These are phyloP conservation scores for Enteropsectra breve DNA, from an alignment of 371 early-diverging fungal genomes.

Conservation along the genomic window DNA sequence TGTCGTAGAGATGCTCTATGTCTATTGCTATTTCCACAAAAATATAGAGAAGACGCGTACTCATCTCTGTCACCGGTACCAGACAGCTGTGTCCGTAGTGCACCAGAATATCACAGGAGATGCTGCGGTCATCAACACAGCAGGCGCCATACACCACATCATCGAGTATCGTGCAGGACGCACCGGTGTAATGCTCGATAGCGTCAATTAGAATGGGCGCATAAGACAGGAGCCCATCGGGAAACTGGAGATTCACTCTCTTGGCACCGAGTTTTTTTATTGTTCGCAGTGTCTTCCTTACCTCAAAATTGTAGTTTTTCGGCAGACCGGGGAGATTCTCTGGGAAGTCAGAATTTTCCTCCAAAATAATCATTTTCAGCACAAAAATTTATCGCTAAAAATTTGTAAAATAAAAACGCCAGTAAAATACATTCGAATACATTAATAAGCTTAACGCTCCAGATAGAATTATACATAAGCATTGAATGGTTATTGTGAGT, in stretches of 20 bases:
- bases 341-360: background rate
- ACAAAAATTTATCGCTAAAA: too few species aligned
- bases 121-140: slow-evolving; percentile 90
- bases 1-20: slow-evolving; percentile 74
- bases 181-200: slow-evolving; percentile 64
- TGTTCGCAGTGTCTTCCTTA: slow-evolving; percentile 86
- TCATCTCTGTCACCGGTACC: slow-evolving; percentile 83
- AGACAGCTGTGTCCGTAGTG: slow-evolving; percentile 98
- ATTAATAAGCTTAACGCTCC: too few species aligned
- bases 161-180: slow-evolving; percentile 82
- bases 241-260: slow-evolving; percentile 88
- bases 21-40: slow-evolving; percentile 98
- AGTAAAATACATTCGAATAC: too few species aligned
- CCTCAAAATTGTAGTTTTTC: slow-evolving; percentile 94
- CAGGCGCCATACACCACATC: slow-evolving; percentile 99
- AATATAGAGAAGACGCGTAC: slow-evolving; percentile 85
- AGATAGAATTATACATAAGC: too few species aligned
- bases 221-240: slow-evolving; percentile 93
- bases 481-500: too few species aligned
- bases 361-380: slow-evolving; percentile 3
- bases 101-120: slow-evolving; percentile 87
- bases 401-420: too few species aligned
- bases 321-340: slow-evolving; percentile 64
- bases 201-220: slow-evolving; percentile 79
- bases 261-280: slow-evolving; percentile 68